Conservation (phyloP, 2,329 filamentous ascomycete species). For the Aspergillus glaucus region DNA sequence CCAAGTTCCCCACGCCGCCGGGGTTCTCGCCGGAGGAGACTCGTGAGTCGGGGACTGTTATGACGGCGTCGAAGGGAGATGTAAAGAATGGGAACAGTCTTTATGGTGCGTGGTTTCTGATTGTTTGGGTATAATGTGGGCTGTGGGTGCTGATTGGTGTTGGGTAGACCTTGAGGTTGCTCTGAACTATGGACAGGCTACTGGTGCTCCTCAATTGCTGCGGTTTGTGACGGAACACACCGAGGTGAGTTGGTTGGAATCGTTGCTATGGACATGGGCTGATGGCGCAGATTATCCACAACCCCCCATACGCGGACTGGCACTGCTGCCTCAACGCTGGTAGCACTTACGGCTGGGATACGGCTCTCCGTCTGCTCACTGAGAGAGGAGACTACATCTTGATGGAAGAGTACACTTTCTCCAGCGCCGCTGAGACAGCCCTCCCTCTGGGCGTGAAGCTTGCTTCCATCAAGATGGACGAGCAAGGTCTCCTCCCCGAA, state of each 20-base stretch:
- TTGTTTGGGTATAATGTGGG: background rate
- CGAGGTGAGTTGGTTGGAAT: slow-evolving; percentile 46
- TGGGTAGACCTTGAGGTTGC: slow-evolving; percentile 70
- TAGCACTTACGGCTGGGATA: slow-evolving; percentile 79
- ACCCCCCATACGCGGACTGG: slow-evolving; percentile 89
- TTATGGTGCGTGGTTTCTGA: slow-evolving; percentile 31
- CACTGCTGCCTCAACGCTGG: slow-evolving; percentile 74
- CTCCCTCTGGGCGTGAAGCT: slow-evolving; percentile 57
- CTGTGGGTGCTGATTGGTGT: slow-evolving; percentile 5
- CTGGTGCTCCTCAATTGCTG: slow-evolving; percentile 77
- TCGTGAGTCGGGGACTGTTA: slow-evolving; percentile 50
- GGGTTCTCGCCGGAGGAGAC: slow-evolving; percentile 66
- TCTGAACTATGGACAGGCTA: slow-evolving; percentile 88
- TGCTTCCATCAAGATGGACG: slow-evolving; percentile 59
- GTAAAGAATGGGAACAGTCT: slow-evolving; percentile 56
- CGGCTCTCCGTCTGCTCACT: slow-evolving; percentile 75
- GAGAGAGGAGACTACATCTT: slow-evolving; percentile 69
- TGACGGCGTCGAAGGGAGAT: slow-evolving; percentile 79
- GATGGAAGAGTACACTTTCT: slow-evolving; percentile 88
- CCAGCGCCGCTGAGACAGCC: slow-evolving; percentile 64
- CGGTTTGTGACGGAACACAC: slow-evolving; percentile 93
- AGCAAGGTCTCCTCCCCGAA: slow-evolving; percentile 57
- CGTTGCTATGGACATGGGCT: background rate
- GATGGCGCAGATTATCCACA: slow-evolving; percentile 59
- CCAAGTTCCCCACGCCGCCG: slow-evolving; percentile 66